Evolutionary conservation across 2,329 filamentous ascomycete species (phyloP).

Genomic region (Tolypocladium guangdongense): DNA sequence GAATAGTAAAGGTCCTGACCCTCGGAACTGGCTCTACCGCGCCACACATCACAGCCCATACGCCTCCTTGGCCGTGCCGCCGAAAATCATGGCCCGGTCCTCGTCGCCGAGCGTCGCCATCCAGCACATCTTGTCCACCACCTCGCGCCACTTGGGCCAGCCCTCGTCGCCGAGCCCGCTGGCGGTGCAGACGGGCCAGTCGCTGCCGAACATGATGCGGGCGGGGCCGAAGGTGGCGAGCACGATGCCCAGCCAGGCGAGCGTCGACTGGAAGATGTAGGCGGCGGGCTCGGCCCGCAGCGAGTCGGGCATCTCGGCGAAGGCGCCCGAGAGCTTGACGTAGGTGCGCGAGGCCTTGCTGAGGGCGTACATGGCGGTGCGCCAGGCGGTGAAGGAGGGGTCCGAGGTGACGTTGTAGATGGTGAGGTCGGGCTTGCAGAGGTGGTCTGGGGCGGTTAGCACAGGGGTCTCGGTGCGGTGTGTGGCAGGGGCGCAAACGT

Average conservation of each 20-base stretch:
- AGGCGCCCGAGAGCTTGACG: conserved; percentile 84
- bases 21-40: not conserved
- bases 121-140: conserved; percentile 58
- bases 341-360: conserved; percentile 56
- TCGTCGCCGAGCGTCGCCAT: conserved; percentile 49
- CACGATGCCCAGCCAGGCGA: conserved; percentile 62
- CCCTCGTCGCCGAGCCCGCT: conserved; percentile 34
- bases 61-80: conserved; percentile 58
- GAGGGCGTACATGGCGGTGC: conserved; percentile 55
- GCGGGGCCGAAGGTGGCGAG: conserved; percentile 60
- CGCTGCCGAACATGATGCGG: conserved; percentile 80
- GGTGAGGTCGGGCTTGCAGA: conserved; percentile 75
- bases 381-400: conserved; percentile 57
- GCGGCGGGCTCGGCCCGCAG: conserved; percentile 37
- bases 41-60: conserved; percentile 41
- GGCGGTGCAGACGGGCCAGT: conserved; percentile 87
- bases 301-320: conserved; percentile 62
- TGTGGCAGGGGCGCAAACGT: conserved; percentile 18
- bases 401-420: conserved; percentile 46
- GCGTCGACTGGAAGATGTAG: conserved; percentile 51
- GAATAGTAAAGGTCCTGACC: not conserved
- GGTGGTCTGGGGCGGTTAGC: conserved; percentile 52
- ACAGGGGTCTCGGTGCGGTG: not conserved
- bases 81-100: conserved; percentile 59
- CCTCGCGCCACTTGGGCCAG: conserved; percentile 65